Evolutionary conservation across 371 early-diverging fungal genomes (phyloP), one percentile per base, ranked within the genome.

Genomic region (Mucor lusitanicus): DNA sequence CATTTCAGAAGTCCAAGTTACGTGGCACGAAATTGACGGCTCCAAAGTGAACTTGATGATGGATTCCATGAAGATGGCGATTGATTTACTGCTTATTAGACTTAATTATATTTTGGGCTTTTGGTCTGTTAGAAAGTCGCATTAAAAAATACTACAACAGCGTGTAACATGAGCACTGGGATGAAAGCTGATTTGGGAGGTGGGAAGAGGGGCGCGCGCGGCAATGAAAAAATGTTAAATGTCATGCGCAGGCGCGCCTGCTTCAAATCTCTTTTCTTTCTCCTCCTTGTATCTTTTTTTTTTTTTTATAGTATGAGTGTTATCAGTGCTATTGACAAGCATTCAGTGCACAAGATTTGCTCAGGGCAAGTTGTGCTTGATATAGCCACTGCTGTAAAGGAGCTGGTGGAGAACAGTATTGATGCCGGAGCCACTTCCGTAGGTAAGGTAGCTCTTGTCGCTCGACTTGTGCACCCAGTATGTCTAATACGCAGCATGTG

Each of bases 21-120:
- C 87, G 19, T 98, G 98, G 98, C 95, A 96, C 72, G 98, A 98
- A 76, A 92, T 98, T 37, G 95, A 92, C 55, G 98, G 98, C 8
- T 92, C 91, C 72, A 98, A 96, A 73, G 91, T 98, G 74, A 90
- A 88, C 6, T 78, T 98, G 48, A 85, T 95, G 74, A 75, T 84
- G 68, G 98, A 96, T 73, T 91, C 95, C 4, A 84, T 97, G 53
- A 85, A 84, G 64, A 97, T 98, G 98, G 92, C 95, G 7, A 65
- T 90, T 17, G 96, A 98, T 74, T 76, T 98, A 63, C 75, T 97
- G 25, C 80, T 92, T 42, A 94, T 97, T 64, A 85, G 98, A 42
- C 77, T 93, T 42, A 94, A 92, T 71, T 97, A 96, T 69, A 39
- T 92, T n/a, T 62, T 91, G 19, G 94, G 97, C 12, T 60, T 91